These are phyloP conservation scores for Thelonectria olida DNA, from an alignment of 2,329 filamentous ascomycete species.

Conservation along the genomic window DNA sequence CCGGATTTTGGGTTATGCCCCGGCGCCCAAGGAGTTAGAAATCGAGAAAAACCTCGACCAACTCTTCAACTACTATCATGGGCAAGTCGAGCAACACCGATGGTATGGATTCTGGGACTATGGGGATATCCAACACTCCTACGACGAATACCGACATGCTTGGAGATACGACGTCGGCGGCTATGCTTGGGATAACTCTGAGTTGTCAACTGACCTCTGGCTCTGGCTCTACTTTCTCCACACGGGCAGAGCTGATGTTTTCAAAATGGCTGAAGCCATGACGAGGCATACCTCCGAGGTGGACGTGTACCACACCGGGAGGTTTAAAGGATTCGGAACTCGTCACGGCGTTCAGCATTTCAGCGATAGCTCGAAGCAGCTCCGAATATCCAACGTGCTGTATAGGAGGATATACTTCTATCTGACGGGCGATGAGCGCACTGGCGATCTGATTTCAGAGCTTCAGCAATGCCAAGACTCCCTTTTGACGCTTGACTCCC, in stretches of 20 bases:
- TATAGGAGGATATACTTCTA: conserved; percentile 63
- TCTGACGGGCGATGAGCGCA: conserved; percentile 64
- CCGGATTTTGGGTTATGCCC: conserved; percentile 1
- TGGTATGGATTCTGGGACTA: conserved; percentile 73
- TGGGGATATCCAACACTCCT: conserved; percentile 70
- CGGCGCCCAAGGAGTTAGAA: conserved; percentile 41
- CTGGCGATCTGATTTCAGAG: conserved; percentile 52
- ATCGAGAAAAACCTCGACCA: conserved; percentile 65
- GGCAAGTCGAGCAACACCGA: conserved; percentile 62
- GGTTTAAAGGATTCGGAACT: conserved; percentile 67
- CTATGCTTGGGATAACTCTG: conserved; percentile 72
- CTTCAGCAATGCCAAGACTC: conserved; percentile 23
- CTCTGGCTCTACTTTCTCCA: conserved; percentile 70
- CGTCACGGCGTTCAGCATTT: conserved; percentile 71
- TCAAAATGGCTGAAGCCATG: conserved; percentile 65
- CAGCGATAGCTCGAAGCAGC: conserved; percentile 68
- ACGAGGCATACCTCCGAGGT: conserved; percentile 68
- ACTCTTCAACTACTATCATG: conserved; percentile 62
- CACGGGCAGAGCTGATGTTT: conserved; percentile 65
- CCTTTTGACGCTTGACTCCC: conserved; percentile 23
- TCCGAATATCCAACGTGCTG: conserved; percentile 54
- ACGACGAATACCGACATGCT: conserved; percentile 64
- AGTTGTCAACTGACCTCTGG: conserved; percentile 69
- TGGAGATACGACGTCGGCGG: conserved; percentile 72
- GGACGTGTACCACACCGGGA: conserved; percentile 67